These are phyloP conservation scores for Pestalotiopsis sp. DNA, from an alignment of 2,329 filamentous ascomycete genomes.

Conservation along the genomic window DNA sequence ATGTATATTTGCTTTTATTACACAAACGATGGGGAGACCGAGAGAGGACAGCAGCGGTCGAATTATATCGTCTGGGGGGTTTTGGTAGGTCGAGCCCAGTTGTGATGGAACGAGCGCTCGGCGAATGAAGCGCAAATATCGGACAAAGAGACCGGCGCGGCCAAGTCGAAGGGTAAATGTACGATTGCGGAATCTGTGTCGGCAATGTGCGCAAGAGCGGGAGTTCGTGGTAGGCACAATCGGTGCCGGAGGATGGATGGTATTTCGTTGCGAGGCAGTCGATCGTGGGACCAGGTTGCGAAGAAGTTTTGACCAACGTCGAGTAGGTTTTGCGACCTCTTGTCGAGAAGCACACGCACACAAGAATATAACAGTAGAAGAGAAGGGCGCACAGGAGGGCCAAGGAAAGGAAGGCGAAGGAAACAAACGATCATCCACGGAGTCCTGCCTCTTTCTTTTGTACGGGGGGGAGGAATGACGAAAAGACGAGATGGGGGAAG, in stretches of 20 bases:
- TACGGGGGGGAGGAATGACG: not conserved
- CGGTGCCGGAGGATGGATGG: not conserved
- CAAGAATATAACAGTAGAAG: not conserved
- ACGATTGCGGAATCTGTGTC: not conserved
- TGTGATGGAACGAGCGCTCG: not conserved
- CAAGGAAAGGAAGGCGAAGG: not conserved
- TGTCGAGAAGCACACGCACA: not conserved
- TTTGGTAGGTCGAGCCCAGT: not conserved
- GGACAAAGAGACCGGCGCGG: not conserved
- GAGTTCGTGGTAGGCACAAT: not conserved
- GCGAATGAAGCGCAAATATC: not conserved
- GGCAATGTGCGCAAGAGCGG: not conserved
- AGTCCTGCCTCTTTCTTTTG: not conserved
- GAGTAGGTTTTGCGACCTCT: not conserved
- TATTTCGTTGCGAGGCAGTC: not conserved
- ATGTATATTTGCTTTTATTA: not conserved
- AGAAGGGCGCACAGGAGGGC: not conserved
- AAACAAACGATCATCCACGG: not conserved
- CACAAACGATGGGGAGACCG: not conserved
- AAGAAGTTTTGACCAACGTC: not conserved
- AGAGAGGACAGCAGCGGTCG: not conserved
- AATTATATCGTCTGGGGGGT: not conserved
- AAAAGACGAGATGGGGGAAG: slow-evolving; percentile 1
- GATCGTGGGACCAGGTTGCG: not conserved
- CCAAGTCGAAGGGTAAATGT: not conserved